phyloP scores from a whole-genome alignment of 2,329 filamentous ascomycete genomes.

The Xylariaceae sp. region DNA sequence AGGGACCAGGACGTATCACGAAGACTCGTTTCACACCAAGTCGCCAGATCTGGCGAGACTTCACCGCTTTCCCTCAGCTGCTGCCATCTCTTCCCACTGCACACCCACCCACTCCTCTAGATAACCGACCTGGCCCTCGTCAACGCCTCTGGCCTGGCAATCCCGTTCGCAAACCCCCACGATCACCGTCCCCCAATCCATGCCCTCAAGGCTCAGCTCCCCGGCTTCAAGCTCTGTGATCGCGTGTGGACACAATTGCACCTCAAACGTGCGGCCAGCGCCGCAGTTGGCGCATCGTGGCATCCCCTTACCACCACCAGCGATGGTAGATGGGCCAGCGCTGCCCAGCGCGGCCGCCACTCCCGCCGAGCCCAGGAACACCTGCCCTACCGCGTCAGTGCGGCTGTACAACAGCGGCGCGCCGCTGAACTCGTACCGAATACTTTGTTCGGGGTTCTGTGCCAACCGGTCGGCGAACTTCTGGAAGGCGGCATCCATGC shows the following conservation, averaged over 20 bases:
- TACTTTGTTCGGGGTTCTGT: slow-evolving; percentile 78
- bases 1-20: no score
- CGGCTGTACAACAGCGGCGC: slow-evolving; percentile 76
- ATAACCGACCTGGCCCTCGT: slow-evolving; percentile 66
- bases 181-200: slow-evolving; percentile 97
- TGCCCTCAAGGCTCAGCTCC: slow-evolving; percentile 62
- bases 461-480: slow-evolving; percentile 69
- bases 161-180: slow-evolving; percentile 79
- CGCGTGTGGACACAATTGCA: slow-evolving; percentile 86
- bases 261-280: slow-evolving; percentile 73
- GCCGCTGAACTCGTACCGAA: slow-evolving; percentile 75
- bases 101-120: slow-evolving; percentile 96
- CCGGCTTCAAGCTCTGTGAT: slow-evolving; percentile 85
- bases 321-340: no score
- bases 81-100: slow-evolving; percentile 81
- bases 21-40: no score
- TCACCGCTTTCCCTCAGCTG: slow-evolving; percentile 5
- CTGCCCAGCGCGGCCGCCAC: slow-evolving; percentile 25
- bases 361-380: slow-evolving; percentile 38
- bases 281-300: slow-evolving; percentile 77
- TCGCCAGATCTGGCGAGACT: no score
- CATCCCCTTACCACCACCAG: slow-evolving; percentile 42
- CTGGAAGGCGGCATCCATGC: slow-evolving; percentile 72
- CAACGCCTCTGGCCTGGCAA: slow-evolving; percentile 59
- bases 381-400: slow-evolving; percentile 66